Conservation (phyloP, 495 filamentous ascomycete species). For the Astrothelium subdiscretum region DNA sequence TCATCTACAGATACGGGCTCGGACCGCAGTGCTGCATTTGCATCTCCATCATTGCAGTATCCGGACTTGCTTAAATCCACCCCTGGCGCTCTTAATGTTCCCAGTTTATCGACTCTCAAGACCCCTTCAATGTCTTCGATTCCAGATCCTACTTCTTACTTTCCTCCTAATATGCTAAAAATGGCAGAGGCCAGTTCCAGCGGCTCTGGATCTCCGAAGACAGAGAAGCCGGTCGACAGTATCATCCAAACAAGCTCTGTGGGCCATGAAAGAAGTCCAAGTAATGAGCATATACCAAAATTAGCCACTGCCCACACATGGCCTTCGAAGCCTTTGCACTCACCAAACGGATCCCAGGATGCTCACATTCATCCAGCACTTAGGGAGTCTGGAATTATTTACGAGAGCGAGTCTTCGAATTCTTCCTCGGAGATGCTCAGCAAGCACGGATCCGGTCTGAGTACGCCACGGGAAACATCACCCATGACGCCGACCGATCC, state of each 20-base stretch:
- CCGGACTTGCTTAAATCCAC: background rate
- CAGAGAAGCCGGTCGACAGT: background rate
- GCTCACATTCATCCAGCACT: background rate
- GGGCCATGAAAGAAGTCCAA: background rate
- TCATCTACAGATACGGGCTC: background rate
- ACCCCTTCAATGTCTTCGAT: background rate
- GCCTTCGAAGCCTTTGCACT: background rate
- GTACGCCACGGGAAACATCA: background rate
- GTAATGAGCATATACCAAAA: background rate
- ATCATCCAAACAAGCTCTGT: background rate
- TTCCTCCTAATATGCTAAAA: background rate
- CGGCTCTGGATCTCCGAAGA: background rate
- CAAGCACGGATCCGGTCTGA: background rate
- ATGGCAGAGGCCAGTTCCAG: background rate
- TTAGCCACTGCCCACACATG: background rate
- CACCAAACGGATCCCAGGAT: background rate
- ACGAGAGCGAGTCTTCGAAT: background rate
- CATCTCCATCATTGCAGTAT: background rate
- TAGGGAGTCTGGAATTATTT: background rate
- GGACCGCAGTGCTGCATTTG: background rate
- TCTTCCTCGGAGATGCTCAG: background rate
- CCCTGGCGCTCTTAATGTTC: background rate
- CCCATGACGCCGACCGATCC: background rate
- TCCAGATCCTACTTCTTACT: background rate
- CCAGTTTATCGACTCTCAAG: background rate